Percentiles rank a stretch among this genome's conserved stretches.
These are phyloP conservation scores for Cicer chorassanicum DNA, from an alignment of 306 rosid genomes.

Conservation along the genomic window DNA sequence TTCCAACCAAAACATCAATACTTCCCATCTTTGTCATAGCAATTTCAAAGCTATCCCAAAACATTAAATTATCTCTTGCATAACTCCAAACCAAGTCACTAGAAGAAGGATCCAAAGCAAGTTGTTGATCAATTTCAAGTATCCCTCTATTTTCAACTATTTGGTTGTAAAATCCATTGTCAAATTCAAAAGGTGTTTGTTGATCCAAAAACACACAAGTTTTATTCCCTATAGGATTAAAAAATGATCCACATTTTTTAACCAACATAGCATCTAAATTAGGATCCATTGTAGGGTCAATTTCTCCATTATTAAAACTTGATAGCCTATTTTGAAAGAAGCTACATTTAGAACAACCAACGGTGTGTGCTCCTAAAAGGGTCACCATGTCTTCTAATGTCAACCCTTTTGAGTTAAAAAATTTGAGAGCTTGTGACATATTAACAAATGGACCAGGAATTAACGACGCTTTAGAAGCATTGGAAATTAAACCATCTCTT, in stretches of 20 bases:
- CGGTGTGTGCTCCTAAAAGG: conserved; percentile 66
- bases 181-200: conserved; percentile 46
- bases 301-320: not conserved
- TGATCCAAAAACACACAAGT: conserved; percentile 54
- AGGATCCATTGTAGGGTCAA: conserved; percentile 60
- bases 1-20: conserved; percentile 49
- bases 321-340: conserved; percentile 49
- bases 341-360: conserved; percentile 61
- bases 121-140: conserved; percentile 56
- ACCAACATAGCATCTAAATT: conserved; percentile 42
- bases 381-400: conserved; percentile 59
- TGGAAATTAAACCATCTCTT: conserved; percentile 56
- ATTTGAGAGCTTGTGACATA: conserved; percentile 38
- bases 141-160: conserved; percentile 49
- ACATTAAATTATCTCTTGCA: conserved; percentile 35
- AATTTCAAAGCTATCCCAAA: conserved; percentile 45
- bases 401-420: conserved; percentile 48
- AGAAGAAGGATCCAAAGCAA: conserved; percentile 47
- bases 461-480: conserved; percentile 27
- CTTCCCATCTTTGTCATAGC: conserved; percentile 58
- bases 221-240: not conserved
- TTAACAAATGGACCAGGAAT: conserved; percentile 54
- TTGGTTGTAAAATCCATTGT: conserved; percentile 51
- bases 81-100: conserved; percentile 42
- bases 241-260: not conserved